These are phyloP conservation scores for Boechera retrofracta DNA, from an alignment of 345 rosid genomes.

Conservation along the genomic window DNA sequence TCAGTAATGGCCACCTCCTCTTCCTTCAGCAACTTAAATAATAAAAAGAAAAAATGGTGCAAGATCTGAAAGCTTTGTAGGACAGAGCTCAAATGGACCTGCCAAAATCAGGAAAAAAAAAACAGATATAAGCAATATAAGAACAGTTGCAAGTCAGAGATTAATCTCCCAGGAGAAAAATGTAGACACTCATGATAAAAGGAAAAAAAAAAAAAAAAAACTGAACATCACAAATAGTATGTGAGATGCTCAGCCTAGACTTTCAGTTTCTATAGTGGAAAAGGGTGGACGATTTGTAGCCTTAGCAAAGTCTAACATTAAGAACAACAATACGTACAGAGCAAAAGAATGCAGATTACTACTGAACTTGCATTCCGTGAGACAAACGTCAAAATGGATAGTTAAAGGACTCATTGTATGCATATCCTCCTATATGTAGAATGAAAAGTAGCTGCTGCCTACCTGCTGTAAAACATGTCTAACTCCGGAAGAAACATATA, in stretches of 20 bases:
- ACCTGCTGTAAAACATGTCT: slow-evolving; percentile 86
- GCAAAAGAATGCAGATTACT: slow-evolving; percentile 23
- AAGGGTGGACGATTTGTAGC: slow-evolving; percentile 29
- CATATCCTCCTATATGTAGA: slow-evolving; percentile 28
- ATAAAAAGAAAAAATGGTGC: slow-evolving; percentile 82
- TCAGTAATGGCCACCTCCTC: slow-evolving; percentile 52
- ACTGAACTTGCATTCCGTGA: slow-evolving; percentile 27
- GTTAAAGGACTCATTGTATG: slow-evolving; percentile 24
- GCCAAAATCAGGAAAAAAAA: slow-evolving; percentile 42
- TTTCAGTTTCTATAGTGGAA: slow-evolving; percentile 15
- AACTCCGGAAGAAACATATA: slow-evolving; percentile 67
- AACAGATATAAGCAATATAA: slow-evolving; percentile 13
- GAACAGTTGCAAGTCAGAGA: slow-evolving; percentile 27
- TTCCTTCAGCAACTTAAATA: slow-evolving; percentile 74
- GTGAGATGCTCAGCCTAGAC: slow-evolving; percentile 26
- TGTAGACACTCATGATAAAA: slow-evolving; percentile 13
- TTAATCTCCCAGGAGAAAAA: slow-evolving; percentile 26
- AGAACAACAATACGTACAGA: background rate
- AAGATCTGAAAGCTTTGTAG: slow-evolving; percentile 69
- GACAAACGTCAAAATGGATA: slow-evolving; percentile 2
- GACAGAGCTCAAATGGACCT: slow-evolving; percentile 76
- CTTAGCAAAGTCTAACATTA: slow-evolving; percentile 24
- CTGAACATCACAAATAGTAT: slow-evolving; percentile 2
- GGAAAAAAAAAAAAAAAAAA: background rate
- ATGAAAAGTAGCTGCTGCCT: slow-evolving; percentile 39